These are phyloP conservation scores for Corymbia calophylla DNA, from an alignment of 441 rosid genomes.

Conservation along the genomic window DNA sequence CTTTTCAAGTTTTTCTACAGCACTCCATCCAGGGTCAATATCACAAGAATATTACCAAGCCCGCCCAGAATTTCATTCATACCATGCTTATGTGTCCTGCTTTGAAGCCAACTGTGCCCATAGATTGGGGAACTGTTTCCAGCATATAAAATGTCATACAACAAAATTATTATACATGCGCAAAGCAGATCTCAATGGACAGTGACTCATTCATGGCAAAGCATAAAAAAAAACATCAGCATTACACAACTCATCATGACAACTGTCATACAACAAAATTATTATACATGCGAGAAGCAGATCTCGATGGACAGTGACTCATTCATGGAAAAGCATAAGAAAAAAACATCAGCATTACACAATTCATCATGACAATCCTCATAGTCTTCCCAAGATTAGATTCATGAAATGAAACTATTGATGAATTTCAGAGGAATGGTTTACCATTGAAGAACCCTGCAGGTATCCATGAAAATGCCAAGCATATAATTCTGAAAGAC, in stretches of 20 bases:
- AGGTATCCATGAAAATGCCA: constrained; percentile 68
- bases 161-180: not conserved
- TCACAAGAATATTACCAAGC: not conserved
- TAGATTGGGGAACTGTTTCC: not conserved
- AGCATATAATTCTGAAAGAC: constrained; percentile 55
- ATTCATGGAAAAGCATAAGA: not conserved
- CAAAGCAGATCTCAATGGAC: not conserved
- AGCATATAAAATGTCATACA: not conserved
- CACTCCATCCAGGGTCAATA: not conserved
- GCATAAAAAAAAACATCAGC: not conserved
- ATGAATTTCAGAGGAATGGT: not conserved
- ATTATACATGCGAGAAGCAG: not conserved
- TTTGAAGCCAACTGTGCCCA: not conserved
- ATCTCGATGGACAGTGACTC: not conserved
- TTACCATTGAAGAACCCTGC: constrained; percentile 55
- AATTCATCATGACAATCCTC: not conserved
- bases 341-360: not conserved
- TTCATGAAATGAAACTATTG: not conserved
- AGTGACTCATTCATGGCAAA: not conserved
- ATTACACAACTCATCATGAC: not conserved
- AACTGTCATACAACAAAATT: not conserved
- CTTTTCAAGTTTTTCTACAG: not conserved
- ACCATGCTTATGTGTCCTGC: not conserved
- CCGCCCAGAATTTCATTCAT: not conserved
- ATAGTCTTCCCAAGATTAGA: not conserved